Evolutionary conservation across 768 basidiomycete species (phyloP), one percentile per base, ranked within the genome.

Genomic region (Xanthoconium stramineum): DNA sequence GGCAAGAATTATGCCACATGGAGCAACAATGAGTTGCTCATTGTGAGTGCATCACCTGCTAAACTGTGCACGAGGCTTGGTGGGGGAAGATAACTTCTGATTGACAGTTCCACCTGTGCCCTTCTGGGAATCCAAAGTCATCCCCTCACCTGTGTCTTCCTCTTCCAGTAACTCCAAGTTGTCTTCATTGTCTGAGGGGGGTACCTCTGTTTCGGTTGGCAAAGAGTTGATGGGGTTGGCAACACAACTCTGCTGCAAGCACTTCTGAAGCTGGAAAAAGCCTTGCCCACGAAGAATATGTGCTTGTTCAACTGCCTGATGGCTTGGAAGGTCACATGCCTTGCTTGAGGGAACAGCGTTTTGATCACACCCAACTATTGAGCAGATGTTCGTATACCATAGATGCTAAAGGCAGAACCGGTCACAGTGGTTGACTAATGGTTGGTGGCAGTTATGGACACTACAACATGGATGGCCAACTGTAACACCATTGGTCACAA

Each of bases 261-360:
- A n/a, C n/a, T n/a, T n/a, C n/a, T n/a, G n/a, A n/a, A n/a, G n/a
- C n/a, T n/a, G n/a, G n/a, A n/a, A n/a, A n/a, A n/a, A n/a, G n/a
- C 30, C 1, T 47, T n/a, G 32, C 33, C 14, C 5, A 5, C 12
- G 1, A 12, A 9, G 5, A 1, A n/a, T 15, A 3, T 60, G 56
- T 0, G 7, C 33, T 0, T 1, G 2, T 8, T 53, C 39, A 5
- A 53, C 3, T 0, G 1, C 0, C 6, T 58, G 59, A 2, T 60
- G 56, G 3, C 3, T 6, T 2, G 30, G n/a, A 1, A 57, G 1
- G 48, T 57, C 14, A 60, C 47, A 0, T 5, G 9, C 2, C 39
- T 19, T 0, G 19, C 50, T 35, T n/a, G n/a, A n/a, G n/a, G n/a
- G n/a, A n/a, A 1, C 76, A 78, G 11, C 15, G 0, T 11, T 6